Base-by-base conservation (phyloP, 352 stramenopile genomes). In the Hyaloperonospora brassicae region DNA sequence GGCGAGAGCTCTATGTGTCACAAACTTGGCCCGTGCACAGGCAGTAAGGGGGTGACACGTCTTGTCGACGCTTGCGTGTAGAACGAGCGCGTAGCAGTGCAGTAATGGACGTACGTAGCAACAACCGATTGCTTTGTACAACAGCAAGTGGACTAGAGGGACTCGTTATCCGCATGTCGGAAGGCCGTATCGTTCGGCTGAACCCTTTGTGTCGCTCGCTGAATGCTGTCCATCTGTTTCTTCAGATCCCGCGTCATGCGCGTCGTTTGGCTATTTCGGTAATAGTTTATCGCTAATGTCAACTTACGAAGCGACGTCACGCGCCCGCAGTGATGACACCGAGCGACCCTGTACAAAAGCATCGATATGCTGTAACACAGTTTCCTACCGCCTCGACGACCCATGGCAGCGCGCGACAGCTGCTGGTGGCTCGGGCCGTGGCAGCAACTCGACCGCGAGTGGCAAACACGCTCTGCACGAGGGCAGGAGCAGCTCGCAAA, bases 391-490 rank as follows among this genome's bases (percentile, higher is more conserved):
- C 5, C 23, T 27, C 24, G 3, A 31, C 27, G 27, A 31, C 7
- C 7, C 27, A 31, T 50, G 46, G 31, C 23, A n/a, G 45, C 39
- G 7, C 12, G 24, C 39, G 44, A 55, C 14, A 31, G 30, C 11
- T 87, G 81, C 66, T 89, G 78, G 81, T 89, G 81, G 81, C 60
- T 84, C 25, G 50, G 54, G 24, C 45, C 66, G 5, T 82, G 70
- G 65, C 79, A 86, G 62, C 73, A 75, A 57, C 73, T 88, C 14
- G 75, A 86, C 25, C 58, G 64, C 8, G 75, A 89, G 52, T 91
- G 81, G 80, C 68, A 80, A 39, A 59, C 56, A n/a, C 43, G 53
- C n/a, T 73, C 55, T 35, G 50, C 57, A 6, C 62, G 63, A 12
- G 80, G 70, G 1, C 74, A 91, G 59, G 64, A 83, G 50, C 73